Percentiles rank a stretch among this genome's conserved stretches.
phyloP scores from a whole-genome alignment of 495 filamentous ascomycete genomes.

The Hypoxylon crocopeplum region DNA sequence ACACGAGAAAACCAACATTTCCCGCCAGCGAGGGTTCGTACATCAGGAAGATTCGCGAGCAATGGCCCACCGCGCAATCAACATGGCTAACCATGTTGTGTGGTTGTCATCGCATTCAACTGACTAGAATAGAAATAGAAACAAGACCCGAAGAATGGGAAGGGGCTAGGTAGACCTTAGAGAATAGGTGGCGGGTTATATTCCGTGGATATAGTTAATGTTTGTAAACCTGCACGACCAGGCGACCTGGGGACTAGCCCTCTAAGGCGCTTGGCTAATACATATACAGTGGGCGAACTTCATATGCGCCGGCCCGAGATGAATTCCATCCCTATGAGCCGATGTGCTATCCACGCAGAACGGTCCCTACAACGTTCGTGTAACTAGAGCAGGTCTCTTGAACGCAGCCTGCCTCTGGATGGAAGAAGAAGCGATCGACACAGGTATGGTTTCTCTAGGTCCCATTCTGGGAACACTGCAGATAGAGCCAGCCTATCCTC shows the following conservation, averaged over 20 bases:
- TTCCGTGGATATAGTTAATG: constrained; percentile 4
- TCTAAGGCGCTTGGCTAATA: constrained; percentile 5
- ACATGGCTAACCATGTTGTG: constrained; percentile 26
- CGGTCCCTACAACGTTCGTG: neutral
- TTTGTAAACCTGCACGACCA: neutral
- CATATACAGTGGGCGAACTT: constrained; percentile 17
- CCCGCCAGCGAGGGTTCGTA: constrained; percentile 41
- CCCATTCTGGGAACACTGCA: constrained; percentile 2
- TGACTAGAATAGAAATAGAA: neutral
- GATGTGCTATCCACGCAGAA: neutral
- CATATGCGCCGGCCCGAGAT: constrained; percentile 27
- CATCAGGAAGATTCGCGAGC: constrained; percentile 36
- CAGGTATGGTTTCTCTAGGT: neutral
- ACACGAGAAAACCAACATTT: constrained; percentile 46
- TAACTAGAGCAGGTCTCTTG: constrained; percentile 5
- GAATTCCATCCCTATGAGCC: constrained; percentile 9
- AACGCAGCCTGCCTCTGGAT: constrained; percentile 9
- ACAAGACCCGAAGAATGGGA: neutral
- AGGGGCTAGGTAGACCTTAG: no score
- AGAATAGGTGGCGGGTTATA: neutral
- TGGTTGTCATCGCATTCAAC: constrained; percentile 17
- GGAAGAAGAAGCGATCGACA: constrained; percentile 9
- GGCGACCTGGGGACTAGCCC: constrained; percentile 2
- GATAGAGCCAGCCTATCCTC: neutral
- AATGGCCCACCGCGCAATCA: constrained; percentile 20